A percentile compares a stretch with the other conserved stretches of the same genome.
Evolutionary conservation across 345 rosid genomes (phyloP).

Genomic region (Laguncularia racemosa): DNA sequence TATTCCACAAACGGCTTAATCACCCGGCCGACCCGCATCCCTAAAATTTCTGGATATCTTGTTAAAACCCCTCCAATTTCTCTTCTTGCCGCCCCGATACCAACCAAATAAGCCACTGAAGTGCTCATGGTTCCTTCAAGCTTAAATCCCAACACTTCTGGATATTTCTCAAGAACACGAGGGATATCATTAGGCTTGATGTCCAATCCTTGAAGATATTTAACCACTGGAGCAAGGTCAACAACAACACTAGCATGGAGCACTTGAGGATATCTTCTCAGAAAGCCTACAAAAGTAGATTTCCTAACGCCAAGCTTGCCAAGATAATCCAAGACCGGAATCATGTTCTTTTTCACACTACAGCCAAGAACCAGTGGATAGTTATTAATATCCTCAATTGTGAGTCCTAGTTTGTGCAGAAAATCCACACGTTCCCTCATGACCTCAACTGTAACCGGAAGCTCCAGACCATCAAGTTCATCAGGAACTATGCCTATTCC

Average conservation of each 20-base stretch:
- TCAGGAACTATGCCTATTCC: constrained; percentile 48
- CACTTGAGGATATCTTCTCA: constrained; percentile 80
- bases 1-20: constrained; percentile 60
- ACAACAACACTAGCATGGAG: constrained; percentile 16
- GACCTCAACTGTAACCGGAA: too few species aligned
- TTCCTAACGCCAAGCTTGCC: constrained; percentile 33
- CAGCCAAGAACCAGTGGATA: too few species aligned
- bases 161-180: constrained; percentile 56
- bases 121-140: too few species aligned
- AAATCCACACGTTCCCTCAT: too few species aligned
- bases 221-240: constrained; percentile 78
- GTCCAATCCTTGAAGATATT: constrained; percentile 79
- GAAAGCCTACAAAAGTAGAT: constrained; percentile 62
- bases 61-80: constrained; percentile 29
- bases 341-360: too few species aligned
- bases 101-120: too few species aligned
- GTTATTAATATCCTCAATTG: too few species aligned
- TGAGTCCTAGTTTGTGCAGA: too few species aligned
- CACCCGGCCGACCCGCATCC: constrained; percentile 75
- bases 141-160: too few species aligned
- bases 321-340: too few species aligned
- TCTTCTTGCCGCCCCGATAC: too few species aligned
- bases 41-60: constrained; percentile 66
- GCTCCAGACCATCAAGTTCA: too few species aligned
- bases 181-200: constrained; percentile 60